A percentile compares a stretch with the other conserved stretches of the same genome.
Evolutionary conservation across 148 eudicot species (phyloP).

Genomic region (Polygonum aviculare): DNA sequence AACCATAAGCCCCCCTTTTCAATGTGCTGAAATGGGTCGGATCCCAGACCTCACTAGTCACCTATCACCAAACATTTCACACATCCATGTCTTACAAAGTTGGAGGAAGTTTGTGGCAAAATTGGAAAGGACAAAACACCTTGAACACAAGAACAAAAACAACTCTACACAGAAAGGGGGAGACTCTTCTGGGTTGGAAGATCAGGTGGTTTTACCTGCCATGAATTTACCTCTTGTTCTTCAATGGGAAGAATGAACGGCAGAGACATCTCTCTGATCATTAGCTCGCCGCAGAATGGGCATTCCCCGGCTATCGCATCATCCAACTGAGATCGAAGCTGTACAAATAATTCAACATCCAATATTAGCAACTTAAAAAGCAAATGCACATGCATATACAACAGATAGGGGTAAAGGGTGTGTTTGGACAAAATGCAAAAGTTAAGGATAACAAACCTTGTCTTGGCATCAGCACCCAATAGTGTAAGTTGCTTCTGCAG

Average conservation of each 20-base stretch:
- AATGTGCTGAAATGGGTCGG: neutral
- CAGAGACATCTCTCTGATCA: conserved; percentile 82
- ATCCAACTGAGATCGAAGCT: conserved; percentile 84
- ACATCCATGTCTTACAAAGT: neutral
- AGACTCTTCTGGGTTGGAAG: conserved; percentile 45
- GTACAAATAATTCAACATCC: conserved; percentile 9
- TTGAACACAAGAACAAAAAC: neutral
- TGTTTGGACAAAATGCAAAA: neutral
- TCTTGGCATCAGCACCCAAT: conserved; percentile 53
- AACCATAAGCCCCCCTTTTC: neutral
- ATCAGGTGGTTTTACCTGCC: conserved; percentile 65
- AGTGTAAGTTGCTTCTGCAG: conserved; percentile 87
- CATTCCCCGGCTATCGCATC: conserved; percentile 93
- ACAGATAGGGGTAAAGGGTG: no score
- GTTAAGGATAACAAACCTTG: conserved; percentile 40
- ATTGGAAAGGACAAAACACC: neutral
- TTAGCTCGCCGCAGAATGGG: conserved; percentile 90
- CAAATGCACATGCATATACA: neutral
- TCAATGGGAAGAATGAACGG: conserved; percentile 68
- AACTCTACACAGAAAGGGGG: conserved; percentile 31
- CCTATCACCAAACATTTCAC: neutral
- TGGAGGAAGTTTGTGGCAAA: neutral
- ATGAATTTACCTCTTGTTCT: conserved; percentile 51
- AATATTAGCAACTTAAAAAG: neutral
- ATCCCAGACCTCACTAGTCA: neutral